phyloP scores from a whole-genome alignment of 345 rosid genomes.

The Citrus trifoliata region DNA sequence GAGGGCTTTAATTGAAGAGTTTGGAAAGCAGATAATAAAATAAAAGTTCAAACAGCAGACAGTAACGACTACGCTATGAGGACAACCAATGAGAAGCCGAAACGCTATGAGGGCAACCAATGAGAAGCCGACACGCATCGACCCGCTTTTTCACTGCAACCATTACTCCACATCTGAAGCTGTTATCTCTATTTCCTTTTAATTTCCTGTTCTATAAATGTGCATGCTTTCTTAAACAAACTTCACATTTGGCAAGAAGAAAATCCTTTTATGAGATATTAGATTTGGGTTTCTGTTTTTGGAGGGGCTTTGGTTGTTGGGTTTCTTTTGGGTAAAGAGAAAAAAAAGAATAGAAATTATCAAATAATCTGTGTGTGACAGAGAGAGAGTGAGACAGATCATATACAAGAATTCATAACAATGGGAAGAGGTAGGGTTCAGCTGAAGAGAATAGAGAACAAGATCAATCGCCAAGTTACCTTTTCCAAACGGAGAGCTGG shows the following conservation, averaged over 20 bases:
- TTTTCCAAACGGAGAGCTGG: slow-evolving; percentile 77
- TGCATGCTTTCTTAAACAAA: slow-evolving; percentile 23
- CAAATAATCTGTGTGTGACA: not conserved
- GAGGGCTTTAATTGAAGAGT: no score
- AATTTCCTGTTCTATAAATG: slow-evolving; percentile 23
- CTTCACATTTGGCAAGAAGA: slow-evolving; percentile 22
- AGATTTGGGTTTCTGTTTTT: slow-evolving; percentile 11
- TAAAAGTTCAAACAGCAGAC: slow-evolving; percentile 2
- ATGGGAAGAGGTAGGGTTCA: slow-evolving; percentile 95
- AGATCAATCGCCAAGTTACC: slow-evolving; percentile 76
- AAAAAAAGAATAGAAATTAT: not conserved
- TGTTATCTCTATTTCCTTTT: not conserved
- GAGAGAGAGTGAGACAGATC: not conserved
- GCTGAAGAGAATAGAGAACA: slow-evolving; percentile 80
- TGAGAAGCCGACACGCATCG: slow-evolving; percentile 25
- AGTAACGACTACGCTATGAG: not conserved
- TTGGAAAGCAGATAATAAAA: not conserved
- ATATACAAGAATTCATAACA: not conserved
- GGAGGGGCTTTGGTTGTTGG: slow-evolving; percentile 34
- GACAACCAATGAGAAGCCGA: slow-evolving; percentile 25
- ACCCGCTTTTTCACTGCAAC: slow-evolving; percentile 1
- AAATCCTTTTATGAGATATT: not conserved
- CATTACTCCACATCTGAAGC: not conserved
- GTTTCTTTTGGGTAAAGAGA: slow-evolving; percentile 25
- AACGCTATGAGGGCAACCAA: slow-evolving; percentile 13